Conservation (phyloP, 345 rosid genomes). For the Hypericum perforatum region DNA sequence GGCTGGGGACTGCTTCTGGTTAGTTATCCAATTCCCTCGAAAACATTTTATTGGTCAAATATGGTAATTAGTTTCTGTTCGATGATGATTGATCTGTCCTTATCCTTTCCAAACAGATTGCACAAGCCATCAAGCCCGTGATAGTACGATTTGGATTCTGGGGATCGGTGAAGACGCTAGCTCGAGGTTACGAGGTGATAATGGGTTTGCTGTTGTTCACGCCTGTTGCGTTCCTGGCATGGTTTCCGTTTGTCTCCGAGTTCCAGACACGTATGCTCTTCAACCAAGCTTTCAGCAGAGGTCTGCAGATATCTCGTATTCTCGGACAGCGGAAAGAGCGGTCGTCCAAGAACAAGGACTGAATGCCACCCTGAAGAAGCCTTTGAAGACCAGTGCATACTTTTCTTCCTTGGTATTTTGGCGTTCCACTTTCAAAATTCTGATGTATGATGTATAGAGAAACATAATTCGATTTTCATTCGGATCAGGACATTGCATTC, state of each 20-base stretch:
- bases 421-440: too few species aligned
- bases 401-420: too few species aligned
- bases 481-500: too few species aligned
- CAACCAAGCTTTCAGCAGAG: constrained; percentile 11
- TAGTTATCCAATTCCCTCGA: background rate
- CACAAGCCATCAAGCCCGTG: constrained; percentile 6
- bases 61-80: too few species aligned
- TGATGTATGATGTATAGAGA: too few species aligned
- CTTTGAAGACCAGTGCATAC: too few species aligned
- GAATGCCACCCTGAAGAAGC: background rate
- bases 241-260: constrained; percentile 9
- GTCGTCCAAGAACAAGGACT: constrained; percentile 3
- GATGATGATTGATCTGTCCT: too few species aligned
- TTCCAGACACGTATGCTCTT: constrained; percentile 8
- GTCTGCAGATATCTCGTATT: constrained; percentile 6
- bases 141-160: background rate
- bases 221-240: constrained; percentile 5
- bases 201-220: constrained; percentile 5
- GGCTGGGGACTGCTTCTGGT: constrained; percentile 8
- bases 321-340: background rate
- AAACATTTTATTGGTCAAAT: too few species aligned
- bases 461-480: too few species aligned
- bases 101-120: background rate
- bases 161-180: constrained; percentile 7
- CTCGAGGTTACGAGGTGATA: constrained; percentile 3